Percentiles rank a stretch among this genome's conserved stretches.
Evolutionary conservation across 2,329 filamentous ascomycete genomes (phyloP).

Genomic region (Colletotrichum aenigma): DNA sequence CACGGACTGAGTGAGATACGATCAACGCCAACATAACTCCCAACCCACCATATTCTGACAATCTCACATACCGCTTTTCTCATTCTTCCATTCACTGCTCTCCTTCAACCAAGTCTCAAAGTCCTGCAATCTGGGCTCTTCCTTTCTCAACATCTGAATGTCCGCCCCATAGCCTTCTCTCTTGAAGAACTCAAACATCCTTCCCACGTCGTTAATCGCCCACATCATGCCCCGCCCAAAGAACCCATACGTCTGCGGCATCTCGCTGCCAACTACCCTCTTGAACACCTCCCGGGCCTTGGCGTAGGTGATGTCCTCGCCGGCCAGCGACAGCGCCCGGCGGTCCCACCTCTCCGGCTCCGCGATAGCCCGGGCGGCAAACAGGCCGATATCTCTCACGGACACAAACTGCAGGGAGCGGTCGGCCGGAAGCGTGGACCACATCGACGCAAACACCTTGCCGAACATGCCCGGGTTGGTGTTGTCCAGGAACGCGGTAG

Average conservation of each 20-base stretch:
- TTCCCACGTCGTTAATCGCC: conserved; percentile 18
- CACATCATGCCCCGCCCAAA: conserved; percentile 19
- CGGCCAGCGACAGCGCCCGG: conserved; percentile 17
- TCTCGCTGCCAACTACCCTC: conserved; percentile 7
- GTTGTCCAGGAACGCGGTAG: conserved; percentile 31
- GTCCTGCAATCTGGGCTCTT: conserved; percentile 20
- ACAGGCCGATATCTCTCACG: conserved; percentile 28
- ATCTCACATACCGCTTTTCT: neutral
- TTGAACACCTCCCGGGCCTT: conserved; percentile 13
- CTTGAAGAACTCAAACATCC: conserved; percentile 23
- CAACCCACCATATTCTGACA: neutral
- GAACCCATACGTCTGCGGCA: conserved; percentile 15
- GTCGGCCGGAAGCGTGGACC: conserved; percentile 27
- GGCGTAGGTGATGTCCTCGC: conserved; percentile 20
- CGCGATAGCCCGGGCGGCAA: conserved; percentile 17
- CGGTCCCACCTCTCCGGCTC: conserved; percentile 21
- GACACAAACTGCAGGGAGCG: conserved; percentile 28
- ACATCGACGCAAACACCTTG: conserved; percentile 28
- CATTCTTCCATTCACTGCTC: conserved; percentile 26
- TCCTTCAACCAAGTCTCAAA: conserved; percentile 27
- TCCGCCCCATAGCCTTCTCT: conserved; percentile 19
- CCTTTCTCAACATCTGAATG: conserved; percentile 4
- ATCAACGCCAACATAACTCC: neutral
- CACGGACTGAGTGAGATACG: neutral
- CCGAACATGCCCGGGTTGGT: conserved; percentile 30